Evolutionary conservation across 2,329 filamentous ascomycete genomes (phyloP).

Genomic region (Aspergillus costaricaensis): DNA sequence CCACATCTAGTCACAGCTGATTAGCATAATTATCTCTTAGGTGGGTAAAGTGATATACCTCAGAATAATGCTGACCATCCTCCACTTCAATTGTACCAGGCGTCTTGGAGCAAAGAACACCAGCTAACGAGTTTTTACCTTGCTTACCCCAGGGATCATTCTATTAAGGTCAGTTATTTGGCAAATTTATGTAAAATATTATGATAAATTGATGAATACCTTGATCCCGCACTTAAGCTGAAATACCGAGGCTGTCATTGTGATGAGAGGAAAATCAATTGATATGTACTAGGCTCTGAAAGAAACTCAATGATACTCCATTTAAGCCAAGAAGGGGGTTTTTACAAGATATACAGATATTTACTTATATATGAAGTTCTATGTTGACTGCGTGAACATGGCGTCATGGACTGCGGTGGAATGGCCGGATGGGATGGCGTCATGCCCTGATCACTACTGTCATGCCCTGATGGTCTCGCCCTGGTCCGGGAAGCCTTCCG

Average conservation of each 20-base stretch:
- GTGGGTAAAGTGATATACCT: slow-evolving; percentile 41
- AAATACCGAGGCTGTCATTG: slow-evolving; percentile 55
- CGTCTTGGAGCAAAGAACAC: slow-evolving; percentile 65
- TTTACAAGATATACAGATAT: background rate
- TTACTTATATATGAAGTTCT: background rate
- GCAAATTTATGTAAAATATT: too few species aligned
- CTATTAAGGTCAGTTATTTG: slow-evolving; percentile 28
- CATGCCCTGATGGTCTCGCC: background rate
- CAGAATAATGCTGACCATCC: slow-evolving; percentile 63
- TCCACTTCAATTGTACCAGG: slow-evolving; percentile 66
- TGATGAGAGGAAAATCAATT: background rate
- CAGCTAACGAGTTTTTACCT: slow-evolving; percentile 66
- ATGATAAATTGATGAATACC: slow-evolving; percentile 23
- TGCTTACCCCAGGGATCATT: slow-evolving; percentile 72
- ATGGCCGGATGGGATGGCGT: slow-evolving; percentile 7
- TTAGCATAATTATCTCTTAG: background rate
- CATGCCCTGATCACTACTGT: slow-evolving; percentile 7
- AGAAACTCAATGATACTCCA: too few species aligned
- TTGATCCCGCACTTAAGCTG: slow-evolving; percentile 59
- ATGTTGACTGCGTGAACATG: slow-evolving; percentile 4
- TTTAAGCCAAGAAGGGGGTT: too few species aligned
- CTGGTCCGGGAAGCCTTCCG: background rate
- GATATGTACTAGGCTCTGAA: too few species aligned
- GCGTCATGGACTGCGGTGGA: slow-evolving; percentile 14
- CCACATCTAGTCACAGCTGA: slow-evolving; percentile 59